A percentile compares a stretch with the other conserved stretches of the same genome.
Conservation (phyloP, 257 asterid genomes). For the Penstemon newberryi region DNA sequence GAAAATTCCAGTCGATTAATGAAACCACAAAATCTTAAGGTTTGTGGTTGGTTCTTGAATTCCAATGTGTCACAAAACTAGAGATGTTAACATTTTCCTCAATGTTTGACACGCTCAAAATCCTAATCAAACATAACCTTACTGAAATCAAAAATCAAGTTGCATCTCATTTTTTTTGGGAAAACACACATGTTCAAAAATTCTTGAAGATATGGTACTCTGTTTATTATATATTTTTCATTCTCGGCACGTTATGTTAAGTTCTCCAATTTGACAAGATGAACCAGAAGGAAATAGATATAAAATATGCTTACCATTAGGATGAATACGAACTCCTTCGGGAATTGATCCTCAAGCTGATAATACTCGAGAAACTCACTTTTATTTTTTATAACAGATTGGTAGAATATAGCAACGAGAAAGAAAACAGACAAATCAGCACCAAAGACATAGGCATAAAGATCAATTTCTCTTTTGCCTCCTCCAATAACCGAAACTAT, state of each 20-base stretch:
- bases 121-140: too few relatives aligned
- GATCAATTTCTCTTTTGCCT: slow-evolving; percentile 93
- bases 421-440: slow-evolving; percentile 92
- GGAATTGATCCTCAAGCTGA: slow-evolving; percentile 99
- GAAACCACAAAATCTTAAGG: not conserved
- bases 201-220: not conserved
- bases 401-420: slow-evolving; percentile 90
- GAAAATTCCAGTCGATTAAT: slow-evolving; percentile 32
- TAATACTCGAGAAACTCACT: slow-evolving; percentile 89
- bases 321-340: slow-evolving; percentile 84
- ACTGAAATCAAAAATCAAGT: too few relatives aligned
- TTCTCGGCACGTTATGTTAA: not conserved
- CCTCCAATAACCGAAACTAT: slow-evolving; percentile 89
- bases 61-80: too few relatives aligned
- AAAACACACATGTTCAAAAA: not conserved
- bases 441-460: slow-evolving; percentile 91
- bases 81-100: too few relatives aligned
- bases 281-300: slow-evolving; percentile 16
- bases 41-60: too few relatives aligned
- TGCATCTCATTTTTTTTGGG: too few relatives aligned
- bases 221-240: slow-evolving; percentile 7
- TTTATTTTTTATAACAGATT: slow-evolving; percentile 84
- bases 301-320: slow-evolving; percentile 65
- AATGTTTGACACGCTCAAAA: not conserved
- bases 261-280: slow-evolving; percentile 1